phyloP scores from a whole-genome alignment of 2,329 filamentous ascomycete genomes.

The Hymenoscyphus salicellus region DNA sequence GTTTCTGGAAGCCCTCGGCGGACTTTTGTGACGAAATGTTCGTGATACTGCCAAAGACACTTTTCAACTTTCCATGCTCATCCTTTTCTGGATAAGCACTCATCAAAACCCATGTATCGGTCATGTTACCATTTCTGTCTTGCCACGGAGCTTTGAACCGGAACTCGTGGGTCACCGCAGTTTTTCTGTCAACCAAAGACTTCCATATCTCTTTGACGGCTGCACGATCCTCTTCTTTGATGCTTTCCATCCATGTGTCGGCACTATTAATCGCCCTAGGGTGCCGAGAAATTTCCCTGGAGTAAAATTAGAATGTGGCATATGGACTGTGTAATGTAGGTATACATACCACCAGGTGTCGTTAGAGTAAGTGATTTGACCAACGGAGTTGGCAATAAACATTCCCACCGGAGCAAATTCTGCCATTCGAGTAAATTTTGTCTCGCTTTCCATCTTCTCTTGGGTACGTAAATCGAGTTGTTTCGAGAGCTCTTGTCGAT shows the following conservation, averaged over 20 bases:
- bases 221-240: conserved; percentile 63
- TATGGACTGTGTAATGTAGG: too few relatives aligned
- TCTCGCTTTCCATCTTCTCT: conserved; percentile 65
- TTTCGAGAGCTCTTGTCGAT: conserved; percentile 73
- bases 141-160: conserved; percentile 69
- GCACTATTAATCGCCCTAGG: conserved; percentile 56
- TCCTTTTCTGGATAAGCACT: conserved; percentile 72
- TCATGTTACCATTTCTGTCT: conserved; percentile 54
- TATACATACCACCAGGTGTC: conserved; percentile 58
- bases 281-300: conserved; percentile 64
- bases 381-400: conserved; percentile 73
- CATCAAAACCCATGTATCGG: conserved; percentile 75
- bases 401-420: conserved; percentile 81
- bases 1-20: conserved; percentile 76
- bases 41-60: conserved; percentile 76
- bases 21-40: conserved; percentile 85
- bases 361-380: conserved; percentile 75
- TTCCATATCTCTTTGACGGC: conserved; percentile 61
- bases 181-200: conserved; percentile 57
- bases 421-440: conserved; percentile 79
- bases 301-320: conserved; percentile 3
- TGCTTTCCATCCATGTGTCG: conserved; percentile 69
- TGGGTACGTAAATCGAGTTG: conserved; percentile 65
- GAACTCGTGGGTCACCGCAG: conserved; percentile 68
- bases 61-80: conserved; percentile 61